Percentiles rank a stretch among this genome's conserved stretches.
Conservation (phyloP, 2,329 filamentous ascomycete species). For the Nannizziopsis arthrosporioides region DNA sequence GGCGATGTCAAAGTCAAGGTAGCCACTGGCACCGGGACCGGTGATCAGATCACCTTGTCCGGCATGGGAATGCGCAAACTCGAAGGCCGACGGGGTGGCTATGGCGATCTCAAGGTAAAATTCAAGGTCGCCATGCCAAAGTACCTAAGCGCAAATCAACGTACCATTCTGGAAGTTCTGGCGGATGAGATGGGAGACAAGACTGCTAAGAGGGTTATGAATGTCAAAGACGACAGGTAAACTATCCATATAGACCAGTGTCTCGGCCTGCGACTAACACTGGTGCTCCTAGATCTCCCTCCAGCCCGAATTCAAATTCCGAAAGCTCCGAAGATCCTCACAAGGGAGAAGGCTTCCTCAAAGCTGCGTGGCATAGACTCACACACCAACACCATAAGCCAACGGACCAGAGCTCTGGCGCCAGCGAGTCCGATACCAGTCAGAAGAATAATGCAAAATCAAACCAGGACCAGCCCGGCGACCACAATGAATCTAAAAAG, state of each 20-base stretch:
- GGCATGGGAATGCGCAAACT: constrained; percentile 94
- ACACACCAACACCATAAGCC: constrained; percentile 51
- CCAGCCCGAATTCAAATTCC: constrained; percentile 11
- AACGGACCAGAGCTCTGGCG: constrained; percentile 16
- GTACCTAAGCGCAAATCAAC: constrained; percentile 80
- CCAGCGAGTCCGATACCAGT: constrained; percentile 11
- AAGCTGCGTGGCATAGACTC: constrained; percentile 83
- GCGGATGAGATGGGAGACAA: constrained; percentile 94
- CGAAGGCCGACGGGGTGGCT: constrained; percentile 47
- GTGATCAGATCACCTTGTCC: constrained; percentile 75
- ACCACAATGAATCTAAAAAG: constrained; percentile 31
- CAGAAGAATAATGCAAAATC: constrained; percentile 25
- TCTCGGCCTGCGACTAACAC: constrained; percentile 8
- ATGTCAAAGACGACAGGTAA: constrained; percentile 50
- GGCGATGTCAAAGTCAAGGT: constrained; percentile 85
- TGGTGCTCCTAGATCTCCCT: constrained; percentile 17
- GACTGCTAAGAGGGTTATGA: constrained; percentile 85
- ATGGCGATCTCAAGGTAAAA: constrained; percentile 79
- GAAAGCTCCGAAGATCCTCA: constrained; percentile 39
- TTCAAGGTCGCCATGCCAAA: constrained; percentile 95
- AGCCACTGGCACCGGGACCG: constrained; percentile 79
- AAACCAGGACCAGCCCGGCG: constrained; percentile 8
- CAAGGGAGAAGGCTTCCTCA: constrained; percentile 80
- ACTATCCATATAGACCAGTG: neutral
- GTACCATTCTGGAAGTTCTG: constrained; percentile 86